A percentile compares a stretch with the other conserved stretches of the same genome.
Conservation (phyloP, 2,329 filamentous ascomycete species). For the Colletotrichum godetiae region DNA sequence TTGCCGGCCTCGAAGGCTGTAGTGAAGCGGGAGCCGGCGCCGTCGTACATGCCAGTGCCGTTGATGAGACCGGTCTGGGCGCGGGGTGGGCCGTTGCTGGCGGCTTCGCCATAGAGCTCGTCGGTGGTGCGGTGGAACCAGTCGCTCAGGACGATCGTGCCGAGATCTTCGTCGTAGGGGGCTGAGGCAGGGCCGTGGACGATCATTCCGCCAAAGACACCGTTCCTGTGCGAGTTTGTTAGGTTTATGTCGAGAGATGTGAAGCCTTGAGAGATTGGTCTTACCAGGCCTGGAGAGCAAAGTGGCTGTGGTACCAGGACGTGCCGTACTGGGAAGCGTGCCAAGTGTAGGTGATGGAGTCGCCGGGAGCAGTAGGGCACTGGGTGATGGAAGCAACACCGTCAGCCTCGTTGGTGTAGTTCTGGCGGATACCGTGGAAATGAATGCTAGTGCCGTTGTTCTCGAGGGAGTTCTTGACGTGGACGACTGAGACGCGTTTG, state of each 20-base stretch:
- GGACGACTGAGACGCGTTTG: slow-evolving; percentile 46
- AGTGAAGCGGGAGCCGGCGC: slow-evolving; percentile 47
- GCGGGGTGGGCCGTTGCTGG: slow-evolving; percentile 45
- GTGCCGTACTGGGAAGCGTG: slow-evolving; percentile 65
- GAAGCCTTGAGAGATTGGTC: neutral
- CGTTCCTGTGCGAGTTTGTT: slow-evolving; percentile 42
- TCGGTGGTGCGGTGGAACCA: slow-evolving; percentile 63
- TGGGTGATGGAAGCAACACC: slow-evolving; percentile 64
- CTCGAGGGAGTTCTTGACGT: slow-evolving; percentile 61
- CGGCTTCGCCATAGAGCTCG: slow-evolving; percentile 44
- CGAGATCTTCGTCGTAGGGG: slow-evolving; percentile 73
- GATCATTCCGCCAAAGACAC: slow-evolving; percentile 69
- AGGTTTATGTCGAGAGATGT: slow-evolving; percentile 37
- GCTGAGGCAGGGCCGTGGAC: slow-evolving; percentile 69
- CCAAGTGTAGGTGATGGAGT: slow-evolving; percentile 67
- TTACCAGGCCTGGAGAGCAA: slow-evolving; percentile 58
- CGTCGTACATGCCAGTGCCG: slow-evolving; percentile 51
- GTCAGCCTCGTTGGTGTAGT: slow-evolving; percentile 64
- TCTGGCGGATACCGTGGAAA: slow-evolving; percentile 71
- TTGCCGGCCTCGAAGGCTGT: slow-evolving; percentile 54
- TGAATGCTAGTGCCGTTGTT: slow-evolving; percentile 63
- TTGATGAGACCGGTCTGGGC: slow-evolving; percentile 60
- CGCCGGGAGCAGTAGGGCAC: slow-evolving; percentile 63
- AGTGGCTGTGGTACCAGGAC: slow-evolving; percentile 72
- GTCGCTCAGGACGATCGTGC: slow-evolving; percentile 67